phyloP scores from a whole-genome alignment of 805 yeast genomes.

The Yarrowia deformans region DNA sequence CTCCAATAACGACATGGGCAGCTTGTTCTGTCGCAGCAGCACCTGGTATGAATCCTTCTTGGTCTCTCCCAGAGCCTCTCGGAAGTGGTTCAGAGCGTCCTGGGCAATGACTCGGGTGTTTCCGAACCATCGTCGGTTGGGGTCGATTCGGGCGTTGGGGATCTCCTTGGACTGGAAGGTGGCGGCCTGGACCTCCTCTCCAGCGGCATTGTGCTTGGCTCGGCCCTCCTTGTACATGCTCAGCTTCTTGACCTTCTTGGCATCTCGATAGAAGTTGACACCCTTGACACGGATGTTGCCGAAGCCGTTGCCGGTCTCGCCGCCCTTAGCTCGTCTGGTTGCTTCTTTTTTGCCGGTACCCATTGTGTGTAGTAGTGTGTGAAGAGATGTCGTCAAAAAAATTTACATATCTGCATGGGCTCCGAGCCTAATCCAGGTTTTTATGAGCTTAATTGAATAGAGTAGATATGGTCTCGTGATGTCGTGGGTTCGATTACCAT shows the following conservation, averaged over 20 bases:
- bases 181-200: slow-evolving; percentile 88
- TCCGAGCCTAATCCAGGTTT: slow-evolving; percentile 2
- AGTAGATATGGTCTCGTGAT: neutral
- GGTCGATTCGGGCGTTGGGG: slow-evolving; percentile 93
- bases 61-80: slow-evolving; percentile 91
- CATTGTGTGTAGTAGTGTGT: slow-evolving; percentile 58
- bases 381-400: slow-evolving; percentile 16
- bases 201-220: slow-evolving; percentile 84
- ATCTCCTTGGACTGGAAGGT: slow-evolving; percentile 83
- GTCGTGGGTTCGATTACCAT: neutral
- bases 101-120: slow-evolving; percentile 97
- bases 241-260: slow-evolving; percentile 86
- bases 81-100: slow-evolving; percentile 91
- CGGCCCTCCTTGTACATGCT: slow-evolving; percentile 93
- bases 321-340: slow-evolving; percentile 82
- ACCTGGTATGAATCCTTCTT: slow-evolving; percentile 86
- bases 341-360: slow-evolving; percentile 94
- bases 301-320: slow-evolving; percentile 67
- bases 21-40: slow-evolving; percentile 82
- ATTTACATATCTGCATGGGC: slow-evolving; percentile 28
- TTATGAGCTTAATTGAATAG: neutral
- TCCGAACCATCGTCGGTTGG: slow-evolving; percentile 97
- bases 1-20: slow-evolving; percentile 93
- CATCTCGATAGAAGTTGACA: slow-evolving; percentile 92
- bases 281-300: slow-evolving; percentile 95